These are phyloP conservation scores for Amylostereum areolatum DNA, from an alignment of 1,284 basidiomycete genomes.

Conservation along the genomic window DNA sequence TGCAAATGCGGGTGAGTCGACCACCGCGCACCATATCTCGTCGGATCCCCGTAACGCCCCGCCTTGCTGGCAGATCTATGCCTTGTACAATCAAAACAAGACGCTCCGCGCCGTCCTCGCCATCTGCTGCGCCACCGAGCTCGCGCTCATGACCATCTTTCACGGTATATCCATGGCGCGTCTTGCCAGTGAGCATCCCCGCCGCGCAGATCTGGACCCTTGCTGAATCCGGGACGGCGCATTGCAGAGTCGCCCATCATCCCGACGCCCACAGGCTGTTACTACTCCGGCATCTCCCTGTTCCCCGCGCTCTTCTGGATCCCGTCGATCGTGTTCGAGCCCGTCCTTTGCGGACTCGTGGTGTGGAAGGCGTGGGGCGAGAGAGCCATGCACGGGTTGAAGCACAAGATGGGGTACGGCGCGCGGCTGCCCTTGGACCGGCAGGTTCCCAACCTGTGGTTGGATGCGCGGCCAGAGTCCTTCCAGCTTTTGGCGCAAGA, in stretches of 20 bases:
- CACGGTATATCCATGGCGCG: constrained; percentile 16
- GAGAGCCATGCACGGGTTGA: neutral
- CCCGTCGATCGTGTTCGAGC: constrained; percentile 20
- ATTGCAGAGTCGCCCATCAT: constrained; percentile 17
- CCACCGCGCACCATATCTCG: neutral
- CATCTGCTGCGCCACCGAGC: constrained; percentile 12
- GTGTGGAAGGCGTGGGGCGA: constrained; percentile 17
- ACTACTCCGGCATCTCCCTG: constrained; percentile 16
- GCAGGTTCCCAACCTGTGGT: constrained; percentile 3
- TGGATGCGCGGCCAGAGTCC: neutral
- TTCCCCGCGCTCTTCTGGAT: constrained; percentile 21
- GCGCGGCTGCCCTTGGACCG: neutral
- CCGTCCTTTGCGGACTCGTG: constrained; percentile 20
- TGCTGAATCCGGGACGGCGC: no score
- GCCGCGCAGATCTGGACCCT: no score
- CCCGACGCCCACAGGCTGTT: constrained; percentile 21
- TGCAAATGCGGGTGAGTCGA: constrained; percentile 14
- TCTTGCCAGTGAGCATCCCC: constrained; percentile 10
- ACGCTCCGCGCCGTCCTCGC: constrained; percentile 14
- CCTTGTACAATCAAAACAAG: constrained; percentile 16
- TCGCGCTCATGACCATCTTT: constrained; percentile 16
- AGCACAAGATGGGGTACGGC: neutral
- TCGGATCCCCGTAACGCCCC: neutral
- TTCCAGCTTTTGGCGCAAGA: constrained; percentile 13
- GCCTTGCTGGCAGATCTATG: constrained; percentile 18